A percentile compares a stretch with the other conserved stretches of the same genome.
Evolutionary conservation across 768 basidiomycete species (phyloP).

Genomic region (Chalciporus sphaerocephalus): DNA sequence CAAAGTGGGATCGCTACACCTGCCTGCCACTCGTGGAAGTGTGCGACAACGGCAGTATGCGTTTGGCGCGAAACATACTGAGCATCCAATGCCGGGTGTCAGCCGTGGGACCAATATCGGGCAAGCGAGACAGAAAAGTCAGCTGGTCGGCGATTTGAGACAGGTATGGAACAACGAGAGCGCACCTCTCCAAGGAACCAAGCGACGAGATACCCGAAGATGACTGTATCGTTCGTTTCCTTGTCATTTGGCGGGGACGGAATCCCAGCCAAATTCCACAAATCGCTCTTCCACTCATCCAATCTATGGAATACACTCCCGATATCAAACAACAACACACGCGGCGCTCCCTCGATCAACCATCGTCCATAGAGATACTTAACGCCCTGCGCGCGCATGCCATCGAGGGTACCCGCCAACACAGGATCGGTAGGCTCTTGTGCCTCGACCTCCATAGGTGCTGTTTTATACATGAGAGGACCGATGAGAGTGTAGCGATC

Average conservation of each 20-base stretch:
- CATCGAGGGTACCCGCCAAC: constrained; percentile 68
- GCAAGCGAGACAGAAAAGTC: not conserved
- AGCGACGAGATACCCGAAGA: constrained; percentile 96
- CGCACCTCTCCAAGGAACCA: constrained; percentile 99
- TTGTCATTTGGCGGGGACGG: constrained; percentile 94
- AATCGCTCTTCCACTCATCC: constrained; percentile 98
- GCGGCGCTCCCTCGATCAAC: constrained; percentile 96
- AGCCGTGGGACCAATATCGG: not conserved
- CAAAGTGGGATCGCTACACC: constrained; percentile 93
- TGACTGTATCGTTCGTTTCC: constrained; percentile 97
- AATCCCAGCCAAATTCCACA: constrained; percentile 98
- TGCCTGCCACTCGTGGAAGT: constrained; percentile 99
- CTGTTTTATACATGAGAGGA: constrained; percentile 96
- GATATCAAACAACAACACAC: constrained; percentile 94
- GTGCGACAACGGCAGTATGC: constrained; percentile 85
- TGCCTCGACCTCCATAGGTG: constrained; percentile 97
- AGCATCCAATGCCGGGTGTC: not conserved
- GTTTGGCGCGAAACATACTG: constrained; percentile 82
- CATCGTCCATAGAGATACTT: constrained; percentile 95
- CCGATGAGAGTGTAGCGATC: constrained; percentile 95
- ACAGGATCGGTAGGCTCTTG: constrained; percentile 83
- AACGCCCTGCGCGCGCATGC: constrained; percentile 86
- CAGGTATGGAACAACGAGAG: constrained; percentile 16
- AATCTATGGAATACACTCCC: constrained; percentile 80
- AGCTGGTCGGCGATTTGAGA: constrained; percentile 4